A percentile compares a stretch with the other conserved stretches of the same genome.
phyloP scores from a whole-genome alignment of 2,329 filamentous ascomycete species.

The Neonectria sp. region DNA sequence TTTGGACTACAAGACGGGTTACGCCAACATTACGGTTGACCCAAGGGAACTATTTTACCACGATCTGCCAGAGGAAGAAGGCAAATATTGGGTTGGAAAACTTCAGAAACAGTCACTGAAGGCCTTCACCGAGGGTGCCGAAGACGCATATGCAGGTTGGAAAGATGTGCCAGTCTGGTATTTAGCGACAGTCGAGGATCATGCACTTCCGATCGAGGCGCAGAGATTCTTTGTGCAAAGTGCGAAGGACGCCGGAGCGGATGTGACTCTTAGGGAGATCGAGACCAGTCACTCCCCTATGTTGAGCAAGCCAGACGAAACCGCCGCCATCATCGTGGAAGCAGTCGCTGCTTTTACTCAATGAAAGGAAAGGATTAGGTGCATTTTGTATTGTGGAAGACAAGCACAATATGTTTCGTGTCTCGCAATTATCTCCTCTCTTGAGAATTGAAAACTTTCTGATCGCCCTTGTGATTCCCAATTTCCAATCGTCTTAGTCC shows the following conservation, averaged over 20 bases:
- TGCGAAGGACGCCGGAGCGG: slow-evolving; percentile 55
- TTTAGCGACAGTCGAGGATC: slow-evolving; percentile 60
- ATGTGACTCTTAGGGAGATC: slow-evolving; percentile 58
- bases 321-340: slow-evolving; percentile 53
- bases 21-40: slow-evolving; percentile 56
- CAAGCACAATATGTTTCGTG: no score
- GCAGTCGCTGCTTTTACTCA: slow-evolving; percentile 38
- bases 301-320: slow-evolving; percentile 61
- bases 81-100: slow-evolving; percentile 57
- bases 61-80: slow-evolving; percentile 62
- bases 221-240: slow-evolving; percentile 57
- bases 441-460: no score
- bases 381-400: no score
- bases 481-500: no score
- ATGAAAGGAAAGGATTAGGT: neutral
- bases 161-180: slow-evolving; percentile 63
- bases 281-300: slow-evolving; percentile 65
- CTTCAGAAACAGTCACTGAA: slow-evolving; percentile 60
- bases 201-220: slow-evolving; percentile 54
- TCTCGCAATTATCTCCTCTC: neutral
- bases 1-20: slow-evolving; percentile 57
- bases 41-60: slow-evolving; percentile 64
- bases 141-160: slow-evolving; percentile 63
- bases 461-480: no score
- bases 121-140: slow-evolving; percentile 61